phyloP scores from a whole-genome alignment of 306 rosid species.

The Amphicarpaea edgeworthii region DNA sequence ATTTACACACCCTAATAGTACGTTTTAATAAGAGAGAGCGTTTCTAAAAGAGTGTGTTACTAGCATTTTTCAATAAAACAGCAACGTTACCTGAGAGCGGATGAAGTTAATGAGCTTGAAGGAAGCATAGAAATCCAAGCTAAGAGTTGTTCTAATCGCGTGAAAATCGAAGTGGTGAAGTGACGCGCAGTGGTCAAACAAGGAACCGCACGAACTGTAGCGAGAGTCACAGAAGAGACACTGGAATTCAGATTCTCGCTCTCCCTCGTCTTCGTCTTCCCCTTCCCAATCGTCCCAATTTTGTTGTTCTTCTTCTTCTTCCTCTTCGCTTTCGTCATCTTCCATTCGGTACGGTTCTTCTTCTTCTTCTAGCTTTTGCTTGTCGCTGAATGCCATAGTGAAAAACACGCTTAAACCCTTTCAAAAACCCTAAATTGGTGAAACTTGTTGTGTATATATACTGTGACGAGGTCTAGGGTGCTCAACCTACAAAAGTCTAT shows the following conservation, averaged over 20 bases:
- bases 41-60: no score
- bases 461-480: no score
- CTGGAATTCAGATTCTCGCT: conserved; percentile 46
- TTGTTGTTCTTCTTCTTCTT: conserved; percentile 37
- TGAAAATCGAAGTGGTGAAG: conserved; percentile 75
- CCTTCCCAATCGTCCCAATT: conserved; percentile 77
- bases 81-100: conserved; percentile 69
- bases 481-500: no score
- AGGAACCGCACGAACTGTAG: conserved; percentile 48
- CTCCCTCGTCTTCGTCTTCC: conserved; percentile 48
- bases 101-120: conserved; percentile 84
- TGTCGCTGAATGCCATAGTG: conserved; percentile 42
- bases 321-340: conserved; percentile 45
- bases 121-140: conserved; percentile 77
- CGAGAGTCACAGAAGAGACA: conserved; percentile 82
- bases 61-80: no score
- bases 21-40: no score
- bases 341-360: conserved; percentile 39
- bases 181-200: conserved; percentile 71
- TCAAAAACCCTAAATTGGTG: conserved; percentile 32
- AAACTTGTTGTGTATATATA: not conserved
- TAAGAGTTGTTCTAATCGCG: conserved; percentile 46
- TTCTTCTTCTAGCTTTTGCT: conserved; percentile 28
- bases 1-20: no score
- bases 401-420: conserved; percentile 46